phyloP scores from a whole-genome alignment of 352 stramenopile genomes.

The Globisporangium acanthophoron region DNA sequence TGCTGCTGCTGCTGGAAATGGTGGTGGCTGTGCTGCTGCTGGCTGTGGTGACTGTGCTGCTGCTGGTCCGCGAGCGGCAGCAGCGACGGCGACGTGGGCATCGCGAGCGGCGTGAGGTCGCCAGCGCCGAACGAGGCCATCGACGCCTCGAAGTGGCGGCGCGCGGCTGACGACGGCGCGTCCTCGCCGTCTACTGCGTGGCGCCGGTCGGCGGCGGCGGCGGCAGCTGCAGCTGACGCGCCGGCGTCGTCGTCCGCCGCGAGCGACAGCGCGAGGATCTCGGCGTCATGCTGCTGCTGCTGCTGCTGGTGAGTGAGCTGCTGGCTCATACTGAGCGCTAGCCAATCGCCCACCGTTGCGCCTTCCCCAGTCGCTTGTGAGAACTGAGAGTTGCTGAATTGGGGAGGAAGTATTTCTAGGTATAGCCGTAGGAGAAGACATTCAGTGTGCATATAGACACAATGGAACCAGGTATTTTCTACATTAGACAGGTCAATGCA shows the following conservation, averaged over 20 bases:
- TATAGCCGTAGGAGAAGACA: too few relatives aligned
- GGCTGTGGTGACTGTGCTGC: neutral
- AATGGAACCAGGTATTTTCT: too few relatives aligned
- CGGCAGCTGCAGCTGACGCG: neutral
- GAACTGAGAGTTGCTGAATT: too few relatives aligned
- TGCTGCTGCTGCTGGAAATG: slow-evolving; percentile 9
- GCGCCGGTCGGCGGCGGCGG: neutral
- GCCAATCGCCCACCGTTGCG: too few relatives aligned
- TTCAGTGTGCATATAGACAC: too few relatives aligned
- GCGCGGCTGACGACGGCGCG: slow-evolving; percentile 1
- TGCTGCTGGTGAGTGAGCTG: neutral
- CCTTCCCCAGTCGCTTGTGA: too few relatives aligned
- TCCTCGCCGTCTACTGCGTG: neutral
- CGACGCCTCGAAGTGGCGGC: slow-evolving; percentile 13
- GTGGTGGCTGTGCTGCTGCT: slow-evolving; percentile 5
- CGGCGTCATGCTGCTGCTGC: slow-evolving; percentile 18
- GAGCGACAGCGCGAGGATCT: slow-evolving; percentile 38
- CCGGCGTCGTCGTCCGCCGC: slow-evolving; percentile 16
- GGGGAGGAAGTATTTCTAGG: too few relatives aligned
- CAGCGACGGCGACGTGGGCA: slow-evolving; percentile 41
- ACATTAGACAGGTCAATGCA: too few relatives aligned
- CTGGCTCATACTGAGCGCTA: too few relatives aligned
- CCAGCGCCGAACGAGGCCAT: slow-evolving; percentile 19
- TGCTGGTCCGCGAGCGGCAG: slow-evolving; percentile 29
- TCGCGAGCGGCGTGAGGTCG: slow-evolving; percentile 28